A percentile compares a stretch with the other conserved stretches of the same genome.
phyloP scores from a whole-genome alignment of 331 rosid genomes.

The Dryas integrifolia region DNA sequence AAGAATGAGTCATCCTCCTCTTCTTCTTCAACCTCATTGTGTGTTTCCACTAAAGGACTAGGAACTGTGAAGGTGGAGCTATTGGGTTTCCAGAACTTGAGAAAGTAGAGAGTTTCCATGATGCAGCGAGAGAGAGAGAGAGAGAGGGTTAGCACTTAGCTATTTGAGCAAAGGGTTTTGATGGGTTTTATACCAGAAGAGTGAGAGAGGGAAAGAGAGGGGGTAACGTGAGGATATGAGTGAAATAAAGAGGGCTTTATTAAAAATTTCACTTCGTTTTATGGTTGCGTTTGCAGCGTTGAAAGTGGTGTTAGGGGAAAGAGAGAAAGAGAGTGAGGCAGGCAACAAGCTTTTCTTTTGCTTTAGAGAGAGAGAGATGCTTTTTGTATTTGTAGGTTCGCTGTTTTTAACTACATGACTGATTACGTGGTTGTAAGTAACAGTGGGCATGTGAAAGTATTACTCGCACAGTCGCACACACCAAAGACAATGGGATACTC shows the following conservation, averaged over 20 bases:
- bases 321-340: slow-evolving; percentile 23
- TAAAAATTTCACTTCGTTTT: slow-evolving; percentile 39
- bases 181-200: slow-evolving; percentile 23
- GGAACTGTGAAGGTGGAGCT: slow-evolving; percentile 32
- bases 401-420: slow-evolving; percentile 4
- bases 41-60: slow-evolving; percentile 34
- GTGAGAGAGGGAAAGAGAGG: not conserved
- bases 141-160: not conserved
- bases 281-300: slow-evolving; percentile 32
- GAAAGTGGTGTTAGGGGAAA: slow-evolving; percentile 37
- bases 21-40: slow-evolving; percentile 39
- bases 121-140: not conserved
- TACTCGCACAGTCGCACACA: not conserved
- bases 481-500: not conserved
- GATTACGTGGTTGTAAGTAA: slow-evolving; percentile 19
- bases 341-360: slow-evolving; percentile 42
- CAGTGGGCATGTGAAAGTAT: too few relatives aligned
- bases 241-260: slow-evolving; percentile 18
- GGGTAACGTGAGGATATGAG: slow-evolving; percentile 27
- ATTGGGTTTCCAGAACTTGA: slow-evolving; percentile 64
- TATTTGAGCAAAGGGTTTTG: slow-evolving; percentile 1
- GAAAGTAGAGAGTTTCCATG: slow-evolving; percentile 71
- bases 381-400: slow-evolving; percentile 12
- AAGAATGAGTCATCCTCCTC: slow-evolving; percentile 80
- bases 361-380: slow-evolving; percentile 31